These are phyloP conservation scores for Sporopachydermia quercuum DNA, from an alignment of 805 yeast genomes.

Conservation along the genomic window DNA sequence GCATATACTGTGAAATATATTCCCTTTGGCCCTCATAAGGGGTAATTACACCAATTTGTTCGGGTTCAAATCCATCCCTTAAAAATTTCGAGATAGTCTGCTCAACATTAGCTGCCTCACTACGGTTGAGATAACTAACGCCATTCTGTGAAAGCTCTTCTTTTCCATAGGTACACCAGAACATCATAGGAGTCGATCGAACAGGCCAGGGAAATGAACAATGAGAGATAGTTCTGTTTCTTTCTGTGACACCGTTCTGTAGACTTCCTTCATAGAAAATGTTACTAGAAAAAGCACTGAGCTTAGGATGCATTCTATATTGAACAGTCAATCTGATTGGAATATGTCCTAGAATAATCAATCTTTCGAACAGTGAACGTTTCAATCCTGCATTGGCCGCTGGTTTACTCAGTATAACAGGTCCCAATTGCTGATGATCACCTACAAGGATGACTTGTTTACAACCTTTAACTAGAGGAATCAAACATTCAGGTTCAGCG, in stretches of 20 bases:
- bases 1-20: conserved; percentile 65
- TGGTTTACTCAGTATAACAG: conserved; percentile 64
- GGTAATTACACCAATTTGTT: conserved; percentile 82
- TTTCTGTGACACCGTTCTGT: conserved; percentile 81
- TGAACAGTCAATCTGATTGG: conserved; percentile 85
- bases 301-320: conserved; percentile 85
- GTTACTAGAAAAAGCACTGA: conserved; percentile 78
- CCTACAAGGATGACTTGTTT: conserved; percentile 85
- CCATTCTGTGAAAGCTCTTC: conserved; percentile 81
- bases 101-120: conserved; percentile 84
- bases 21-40: conserved; percentile 93
- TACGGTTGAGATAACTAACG: conserved; percentile 66
- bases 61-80: conserved; percentile 62
- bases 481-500: conserved; percentile 80
- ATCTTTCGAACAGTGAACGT: conserved; percentile 78
- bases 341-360: conserved; percentile 65
- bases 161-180: conserved; percentile 80
- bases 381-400: conserved; percentile 80
- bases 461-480: conserved; percentile 81
- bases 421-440: conserved; percentile 92
- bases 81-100: conserved; percentile 58
- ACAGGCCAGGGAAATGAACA: conserved; percentile 88
- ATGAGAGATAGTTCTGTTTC: conserved; percentile 41
- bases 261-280: conserved; percentile 87
- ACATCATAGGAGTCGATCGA: conserved; percentile 79